Base-by-base conservation (phyloP, 1,284 basidiomycete species). In the Sanghuangporus baumii region DNA sequence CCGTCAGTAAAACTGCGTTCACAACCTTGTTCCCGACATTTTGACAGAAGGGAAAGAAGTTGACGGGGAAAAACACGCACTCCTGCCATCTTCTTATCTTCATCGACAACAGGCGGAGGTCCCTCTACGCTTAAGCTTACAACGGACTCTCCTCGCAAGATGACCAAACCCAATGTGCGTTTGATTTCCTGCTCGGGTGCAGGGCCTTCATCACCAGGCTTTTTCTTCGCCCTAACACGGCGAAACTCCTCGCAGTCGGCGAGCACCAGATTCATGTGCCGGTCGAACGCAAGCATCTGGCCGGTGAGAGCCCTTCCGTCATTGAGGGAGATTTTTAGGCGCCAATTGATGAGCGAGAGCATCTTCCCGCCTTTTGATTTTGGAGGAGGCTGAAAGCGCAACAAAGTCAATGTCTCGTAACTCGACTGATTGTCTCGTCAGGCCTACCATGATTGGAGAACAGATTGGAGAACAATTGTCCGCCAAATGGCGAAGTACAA, bases 271-370 rank as follows among this genome's bases (percentile, higher is more conserved):
- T 99, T 99, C 96, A 99, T 99, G 79, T 99, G 97, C 72, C 93
- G 90, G 81, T 99, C 97, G 74, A 98, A 99, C 57, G 97, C 97
- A 72, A 99, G 89, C 91, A 99, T 96, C 78, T 98, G 97, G 55
- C 97, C 97, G 51, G 93, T 94, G 70, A 99, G 82, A 63, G 93
- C 86, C 73, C 97, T 91, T 64, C 94, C 94, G 78, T 99, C 97
- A 86, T 97, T 98, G 77, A 99, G 89, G 61, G 96, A 98, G 66
- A 99, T 89, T 78, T 94, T 96, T 70, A 99, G 85, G 74, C 96
- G 85, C 89, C 96, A 98, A 80, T 98, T 96, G 81, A 99, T 88
- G 77, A 99, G 89, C 74, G 89, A 81, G 77, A 98, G 89, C 95
- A 99, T 98, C 82, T 96, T 96, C 76, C 94, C 94, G 75, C 94